Evolutionary conservation across 2,329 filamentous ascomycete species (phyloP).

Genomic region (Fusarium anguioides): DNA sequence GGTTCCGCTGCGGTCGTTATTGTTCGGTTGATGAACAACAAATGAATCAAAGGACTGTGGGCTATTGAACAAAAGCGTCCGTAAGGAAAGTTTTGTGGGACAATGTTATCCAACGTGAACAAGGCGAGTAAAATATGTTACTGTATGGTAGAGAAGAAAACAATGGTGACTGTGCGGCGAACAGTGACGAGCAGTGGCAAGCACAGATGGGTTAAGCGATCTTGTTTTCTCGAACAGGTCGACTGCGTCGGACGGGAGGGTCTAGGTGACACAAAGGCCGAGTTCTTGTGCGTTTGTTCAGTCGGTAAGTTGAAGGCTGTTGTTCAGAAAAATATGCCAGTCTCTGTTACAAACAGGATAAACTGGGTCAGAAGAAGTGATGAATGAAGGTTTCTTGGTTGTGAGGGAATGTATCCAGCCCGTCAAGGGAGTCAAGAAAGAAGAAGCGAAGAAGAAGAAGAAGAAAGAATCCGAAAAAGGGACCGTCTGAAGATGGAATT

Average conservation of each 20-base stretch:
- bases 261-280: slow-evolving; percentile 27
- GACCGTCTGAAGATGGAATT: slow-evolving; percentile 36
- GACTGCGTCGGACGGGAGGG: slow-evolving; percentile 27
- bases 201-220: slow-evolving; percentile 27
- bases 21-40: slow-evolving; percentile 24
- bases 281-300: slow-evolving; percentile 25
- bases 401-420: slow-evolving; percentile 40
- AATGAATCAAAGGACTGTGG: slow-evolving; percentile 38
- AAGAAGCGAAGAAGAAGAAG: slow-evolving; percentile 14
- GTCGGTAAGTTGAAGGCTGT: slow-evolving; percentile 19
- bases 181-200: slow-evolving; percentile 32
- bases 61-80: slow-evolving; percentile 23
- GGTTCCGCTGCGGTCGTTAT: slow-evolving; percentile 28
- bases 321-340: slow-evolving; percentile 24
- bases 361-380: neutral
- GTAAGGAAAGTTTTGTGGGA: slow-evolving; percentile 32
- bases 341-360: slow-evolving; percentile 32
- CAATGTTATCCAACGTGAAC: neutral
- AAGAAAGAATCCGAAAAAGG: slow-evolving; percentile 24
- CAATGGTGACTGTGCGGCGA: slow-evolving; percentile 17
- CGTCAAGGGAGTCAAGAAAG: slow-evolving; percentile 35
- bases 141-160: slow-evolving; percentile 7
- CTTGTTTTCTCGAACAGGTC: slow-evolving; percentile 39
- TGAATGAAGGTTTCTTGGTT: slow-evolving; percentile 16
- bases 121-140: slow-evolving; percentile 19